Evolutionary conservation across 164 flowering plant genomes (phyloP).

Genomic region (Annona squamosa): DNA sequence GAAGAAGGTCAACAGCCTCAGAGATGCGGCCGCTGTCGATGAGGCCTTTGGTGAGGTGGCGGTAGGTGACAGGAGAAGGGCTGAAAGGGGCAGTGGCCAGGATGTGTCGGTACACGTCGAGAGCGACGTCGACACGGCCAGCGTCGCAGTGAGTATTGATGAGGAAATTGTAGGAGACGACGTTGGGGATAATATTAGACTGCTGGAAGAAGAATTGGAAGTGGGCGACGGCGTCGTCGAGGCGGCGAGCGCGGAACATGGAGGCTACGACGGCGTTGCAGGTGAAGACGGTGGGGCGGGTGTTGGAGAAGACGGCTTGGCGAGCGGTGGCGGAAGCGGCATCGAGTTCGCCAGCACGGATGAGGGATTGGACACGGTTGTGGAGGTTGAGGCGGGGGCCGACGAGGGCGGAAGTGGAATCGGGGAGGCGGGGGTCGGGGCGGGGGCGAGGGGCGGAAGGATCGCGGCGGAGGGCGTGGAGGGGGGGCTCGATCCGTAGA

Average conservation of each 20-base stretch:
- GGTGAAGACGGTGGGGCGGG: slow-evolving; percentile 81
- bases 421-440: slow-evolving; percentile 65
- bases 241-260: slow-evolving; percentile 54
- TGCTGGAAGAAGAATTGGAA: slow-evolving; percentile 57
- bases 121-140: slow-evolving; percentile 40
- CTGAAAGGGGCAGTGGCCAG: slow-evolving; percentile 58
- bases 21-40: slow-evolving; percentile 44
- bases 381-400: slow-evolving; percentile 76
- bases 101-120: slow-evolving; percentile 43
- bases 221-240: slow-evolving; percentile 47
- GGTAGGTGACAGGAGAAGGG: slow-evolving; percentile 56
- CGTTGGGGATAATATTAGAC: slow-evolving; percentile 53
- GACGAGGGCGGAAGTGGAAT: slow-evolving; percentile 59
- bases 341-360: slow-evolving; percentile 68
- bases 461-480: slow-evolving; percentile 63
- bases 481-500: slow-evolving; percentile 73
- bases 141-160: slow-evolving; percentile 61
- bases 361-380: slow-evolving; percentile 77
- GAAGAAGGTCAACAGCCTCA: slow-evolving; percentile 51
- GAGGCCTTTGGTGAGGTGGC: slow-evolving; percentile 70
- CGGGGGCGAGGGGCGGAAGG: slow-evolving; percentile 33
- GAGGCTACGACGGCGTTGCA: slow-evolving; percentile 77
- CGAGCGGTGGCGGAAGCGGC: slow-evolving; percentile 59
- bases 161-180: slow-evolving; percentile 64
- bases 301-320: slow-evolving; percentile 53